Percentiles rank a stretch among this genome's conserved stretches.
These are phyloP conservation scores for Trichoderma koningiopsis DNA, from an alignment of 2,329 filamentous ascomycete species.

Conservation along the genomic window DNA sequence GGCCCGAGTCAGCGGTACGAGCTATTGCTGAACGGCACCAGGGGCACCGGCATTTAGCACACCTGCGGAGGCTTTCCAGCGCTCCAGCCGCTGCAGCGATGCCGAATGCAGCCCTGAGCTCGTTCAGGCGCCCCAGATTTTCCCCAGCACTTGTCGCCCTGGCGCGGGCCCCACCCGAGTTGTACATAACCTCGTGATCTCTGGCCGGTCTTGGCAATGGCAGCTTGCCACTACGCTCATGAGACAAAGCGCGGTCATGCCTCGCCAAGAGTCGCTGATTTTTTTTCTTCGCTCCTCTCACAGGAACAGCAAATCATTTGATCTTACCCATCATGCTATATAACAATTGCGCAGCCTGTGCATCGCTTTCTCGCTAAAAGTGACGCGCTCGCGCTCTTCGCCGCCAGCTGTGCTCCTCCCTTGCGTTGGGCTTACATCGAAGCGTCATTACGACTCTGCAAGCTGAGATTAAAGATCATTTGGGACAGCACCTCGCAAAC, in stretches of 20 bases:
- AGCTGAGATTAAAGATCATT: background rate
- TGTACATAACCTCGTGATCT: constrained; percentile 26
- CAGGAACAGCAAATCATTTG: background rate
- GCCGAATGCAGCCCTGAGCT: background rate
- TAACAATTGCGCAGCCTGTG: background rate
- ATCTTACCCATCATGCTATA: background rate
- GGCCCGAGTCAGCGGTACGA: background rate
- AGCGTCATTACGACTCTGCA: background rate
- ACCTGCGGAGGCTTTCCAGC: background rate
- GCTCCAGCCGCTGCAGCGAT: constrained; percentile 1
- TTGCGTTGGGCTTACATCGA: constrained; percentile 1
- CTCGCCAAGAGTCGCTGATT: background rate
- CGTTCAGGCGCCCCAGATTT: constrained; percentile 21
- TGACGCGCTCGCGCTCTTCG: background rate
- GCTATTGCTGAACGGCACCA: background rate
- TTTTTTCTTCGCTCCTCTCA: background rate
- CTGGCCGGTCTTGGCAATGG: background rate
- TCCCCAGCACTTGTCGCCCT: constrained; percentile 9
- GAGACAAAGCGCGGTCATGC: constrained; percentile 17
- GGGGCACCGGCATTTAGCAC: background rate
- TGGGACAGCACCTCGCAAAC: background rate
- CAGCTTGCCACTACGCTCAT: constrained; percentile 12
- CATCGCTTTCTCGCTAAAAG: background rate
- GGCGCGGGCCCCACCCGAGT: constrained; percentile 16
- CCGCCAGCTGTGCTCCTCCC: background rate